Evolutionary conservation across 2,329 filamentous ascomycete genomes (phyloP), one percentile per base, ranked within the genome.

Genomic region (Cercospora canescens): DNA sequence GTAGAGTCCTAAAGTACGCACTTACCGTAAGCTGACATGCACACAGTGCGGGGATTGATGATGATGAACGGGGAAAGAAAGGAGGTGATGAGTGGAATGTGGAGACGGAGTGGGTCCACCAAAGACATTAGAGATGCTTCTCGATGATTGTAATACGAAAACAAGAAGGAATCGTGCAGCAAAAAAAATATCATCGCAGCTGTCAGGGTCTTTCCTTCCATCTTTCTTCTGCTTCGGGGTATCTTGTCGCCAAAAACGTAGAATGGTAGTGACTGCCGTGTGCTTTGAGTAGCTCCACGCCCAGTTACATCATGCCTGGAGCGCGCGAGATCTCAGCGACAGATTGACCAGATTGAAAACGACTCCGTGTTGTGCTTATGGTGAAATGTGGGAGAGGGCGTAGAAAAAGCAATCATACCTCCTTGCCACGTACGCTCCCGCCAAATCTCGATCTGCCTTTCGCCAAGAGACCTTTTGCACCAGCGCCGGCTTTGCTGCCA

Each of bases 391-490:
- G n/a, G 34, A 55, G 37, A 30, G 45, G 52, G 30, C n/a, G 52
- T 59, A 58, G 76, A 78, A 75, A 80, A 77, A 86, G 88, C 86
- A 84, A 82, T 89, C 92, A 93, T 91, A 94, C 91, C 92, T 96
- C 96, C 76, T 85, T 86, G 69, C 86, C 83, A 78, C 83, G 83
- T 59, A 68, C 65, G 62, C 65, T 70, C 56, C 73, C 74, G n/a
- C 66, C 64, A 26, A 67, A 69, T 30, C 65, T 65, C n/a, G 65
- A 88, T 79, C 92, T 94, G 81, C 94, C 92, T 81, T 96, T 96
- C 71, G 91, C 93, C 78, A 97, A 89, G 70, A 97, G 80, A 60
- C 94, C 94, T 82, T 97, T 97, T 57, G 94, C 93, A 65, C 93
- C 92, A 76, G 92, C 93, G 69, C 87, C 86, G 34, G 88, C 88